Evolutionary conservation across 1,284 basidiomycete species (phyloP), one percentile per base, ranked within the genome.

Genomic region (Cryptococcus hybrid): DNA sequence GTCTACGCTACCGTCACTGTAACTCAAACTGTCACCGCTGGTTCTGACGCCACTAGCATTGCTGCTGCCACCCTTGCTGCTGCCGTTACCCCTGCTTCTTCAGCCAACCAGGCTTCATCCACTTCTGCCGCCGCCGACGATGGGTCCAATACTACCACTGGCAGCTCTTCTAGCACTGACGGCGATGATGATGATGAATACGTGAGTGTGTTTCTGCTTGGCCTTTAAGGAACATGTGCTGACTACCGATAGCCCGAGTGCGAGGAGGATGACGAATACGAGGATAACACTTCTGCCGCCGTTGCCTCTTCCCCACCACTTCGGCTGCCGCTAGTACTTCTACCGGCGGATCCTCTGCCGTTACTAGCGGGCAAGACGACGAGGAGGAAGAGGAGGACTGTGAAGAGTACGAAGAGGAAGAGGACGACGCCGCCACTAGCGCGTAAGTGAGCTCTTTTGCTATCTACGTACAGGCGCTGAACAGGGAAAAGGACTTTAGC

Each of bases 251-350:
- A 61, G 6, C 47, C 46, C 35, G 48, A 52, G 2, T 47, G 56
- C n/a, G 54, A 56, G 13, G 56, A 51, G 11, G 59, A 64, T 45
- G 57, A 51, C 13, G 56, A 51, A 13, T 56, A 61, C 39, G 57
- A 51, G 8, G 43, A 46, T 37, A 40, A 42, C 2, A n/a, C 55
- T 8, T 46, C 52, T 7, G 87, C 82, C 67, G 90, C 88, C 30
- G 30, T 30, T 13, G 34, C 50, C 15, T 12, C 51, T 34, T 12
- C 50, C 30, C 42, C 8, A 30, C 34, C 36, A 30, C 54, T n/a
- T 54, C 52, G 9, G 47, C 54, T 34, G 11, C 47, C 4, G 36
- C 53, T 42, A 39, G 46, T 49, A 48, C 40, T 50, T 51, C 35
- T 18, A 35, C 35, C 30, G 30, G 30, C 7, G 47, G 24, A 39